Evolutionary conservation across 805 yeast genomes (phyloP), one percentile per base, ranked within the genome.

Genomic region (Diddensiella caesifluorescens): DNA sequence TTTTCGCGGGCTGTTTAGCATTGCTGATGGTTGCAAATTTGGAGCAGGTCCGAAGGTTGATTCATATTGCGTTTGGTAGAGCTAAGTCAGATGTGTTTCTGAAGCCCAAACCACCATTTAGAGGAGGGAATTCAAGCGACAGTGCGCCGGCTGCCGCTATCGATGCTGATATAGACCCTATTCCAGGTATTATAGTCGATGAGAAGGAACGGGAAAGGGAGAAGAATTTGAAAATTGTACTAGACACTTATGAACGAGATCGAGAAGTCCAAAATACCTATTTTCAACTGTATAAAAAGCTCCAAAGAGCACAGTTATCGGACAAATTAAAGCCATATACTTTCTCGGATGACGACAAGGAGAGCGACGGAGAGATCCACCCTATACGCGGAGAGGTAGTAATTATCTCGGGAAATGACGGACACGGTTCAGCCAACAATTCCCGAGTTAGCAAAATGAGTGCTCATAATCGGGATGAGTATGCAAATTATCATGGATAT

Each of bases 401-500:
- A 20, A 18, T 38, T 16, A 19, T 44, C 13, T 38, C 48, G 16
- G 47, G 40, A n/a, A 15, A n/a, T 22, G 21, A 13, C 23, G 23
- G 23, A 10, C 21, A 13, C 18, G 38, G 38, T 6, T 45, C 54
- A 26, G 34, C 44, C 7, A 46, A 47, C 19, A 53, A 45, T 30
- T 29, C 32, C 13, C 29, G 38, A 30, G 28, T 53, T 21, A 13
- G 48, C 28, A 44, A 46, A 3, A 35, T 33, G 28, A 46, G 47
- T 7, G 33, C 49, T 10, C 47, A 47, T 19, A 61, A 62, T 45
- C 52, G 67, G 4, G 44, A 51, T 21, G 58, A 50, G 38, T 62
- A 60, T 39, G 51, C 57, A 29, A 46, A 52, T 15, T 47, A 44
- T 33, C 63, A 62, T 36, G 63, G 64, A n/a, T 62, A 61, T 44